These are phyloP conservation scores for Cyclotella distinguenda DNA, from an alignment of 108 stramenopile species.

Conservation along the genomic window DNA sequence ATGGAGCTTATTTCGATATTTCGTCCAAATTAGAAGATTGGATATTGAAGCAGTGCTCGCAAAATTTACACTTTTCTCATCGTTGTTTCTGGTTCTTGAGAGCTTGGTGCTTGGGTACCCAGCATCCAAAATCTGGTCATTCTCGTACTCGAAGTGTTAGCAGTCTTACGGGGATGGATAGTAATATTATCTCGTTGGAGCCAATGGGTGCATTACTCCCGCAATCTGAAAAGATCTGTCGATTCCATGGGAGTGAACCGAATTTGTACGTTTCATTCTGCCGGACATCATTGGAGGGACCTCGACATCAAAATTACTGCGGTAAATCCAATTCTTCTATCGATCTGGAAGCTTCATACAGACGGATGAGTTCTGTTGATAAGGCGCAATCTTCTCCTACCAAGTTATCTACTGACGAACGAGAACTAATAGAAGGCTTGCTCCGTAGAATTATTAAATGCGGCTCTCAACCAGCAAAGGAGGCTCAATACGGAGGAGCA, in stretches of 20 bases:
- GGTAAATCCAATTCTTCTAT: slow-evolving; percentile 11
- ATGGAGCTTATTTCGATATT: slow-evolving; percentile 77
- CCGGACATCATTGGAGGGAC: slow-evolving; percentile 8
- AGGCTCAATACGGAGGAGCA: slow-evolving; percentile 54
- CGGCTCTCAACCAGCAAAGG: slow-evolving; percentile 61
- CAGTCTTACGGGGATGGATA: slow-evolving; percentile 10
- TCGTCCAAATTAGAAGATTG: slow-evolving; percentile 67
- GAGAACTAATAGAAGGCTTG: slow-evolving; percentile 70
- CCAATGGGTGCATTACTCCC: slow-evolving; percentile 11
- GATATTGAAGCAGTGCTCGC: slow-evolving; percentile 72
- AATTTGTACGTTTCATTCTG: slow-evolving; percentile 37
- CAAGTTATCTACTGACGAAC: slow-evolving; percentile 73
- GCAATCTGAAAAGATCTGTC: slow-evolving; percentile 10
- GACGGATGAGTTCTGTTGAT: slow-evolving; percentile 8
- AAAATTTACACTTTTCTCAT: slow-evolving; percentile 81
- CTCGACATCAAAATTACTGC: slow-evolving; percentile 13
- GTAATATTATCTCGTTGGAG: not conserved
- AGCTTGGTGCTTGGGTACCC: slow-evolving; percentile 72
- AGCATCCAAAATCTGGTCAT: slow-evolving; percentile 17
- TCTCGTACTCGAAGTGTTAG: slow-evolving; percentile 6
- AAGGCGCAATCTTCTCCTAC: slow-evolving; percentile 12
- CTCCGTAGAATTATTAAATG: slow-evolving; percentile 61
- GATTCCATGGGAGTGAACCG: slow-evolving; percentile 32
- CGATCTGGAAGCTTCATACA: not conserved
- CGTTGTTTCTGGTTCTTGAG: slow-evolving; percentile 86